These are phyloP conservation scores for Plasmodium inui DNA, from an alignment of 169 alveolate species.

Conservation along the genomic window DNA sequence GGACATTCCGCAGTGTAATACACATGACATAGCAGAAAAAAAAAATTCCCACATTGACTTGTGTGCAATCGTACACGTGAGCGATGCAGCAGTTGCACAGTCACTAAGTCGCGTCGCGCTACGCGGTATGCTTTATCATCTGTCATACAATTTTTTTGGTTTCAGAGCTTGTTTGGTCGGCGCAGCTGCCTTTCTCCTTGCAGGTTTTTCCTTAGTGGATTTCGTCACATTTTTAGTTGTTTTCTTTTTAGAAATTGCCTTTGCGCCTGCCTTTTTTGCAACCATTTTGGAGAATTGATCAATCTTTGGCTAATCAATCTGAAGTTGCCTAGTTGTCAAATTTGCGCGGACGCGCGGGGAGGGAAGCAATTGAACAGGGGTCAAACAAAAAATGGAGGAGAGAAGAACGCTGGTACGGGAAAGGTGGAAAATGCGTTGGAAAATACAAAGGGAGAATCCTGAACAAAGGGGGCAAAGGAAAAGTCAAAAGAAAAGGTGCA, in stretches of 20 bases:
- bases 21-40: neutral
- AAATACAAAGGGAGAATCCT: neutral
- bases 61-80: neutral
- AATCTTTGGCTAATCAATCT: slow-evolving; percentile 14
- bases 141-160: slow-evolving; percentile 41
- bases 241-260: slow-evolving; percentile 14
- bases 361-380: neutral
- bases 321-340: neutral
- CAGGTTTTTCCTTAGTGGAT: slow-evolving; percentile 8
- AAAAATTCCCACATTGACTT: neutral
- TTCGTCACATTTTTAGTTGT: slow-evolving; percentile 18
- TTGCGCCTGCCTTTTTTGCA: slow-evolving; percentile 35
- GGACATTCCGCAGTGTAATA: neutral
- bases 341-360: neutral
- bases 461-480: neutral
- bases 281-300: slow-evolving; percentile 36
- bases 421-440: neutral
- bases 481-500: neutral
- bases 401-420: neutral
- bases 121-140: neutral
- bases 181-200: slow-evolving; percentile 5
- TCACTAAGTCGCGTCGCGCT: neutral
- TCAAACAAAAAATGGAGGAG: neutral
- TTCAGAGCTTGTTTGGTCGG: slow-evolving; percentile 5
- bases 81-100: neutral